Evolutionary conservation across 2,329 filamentous ascomycete species (phyloP), one percentile per base, ranked within the genome.

Genomic region (Microcyclospora tardicrescens): DNA sequence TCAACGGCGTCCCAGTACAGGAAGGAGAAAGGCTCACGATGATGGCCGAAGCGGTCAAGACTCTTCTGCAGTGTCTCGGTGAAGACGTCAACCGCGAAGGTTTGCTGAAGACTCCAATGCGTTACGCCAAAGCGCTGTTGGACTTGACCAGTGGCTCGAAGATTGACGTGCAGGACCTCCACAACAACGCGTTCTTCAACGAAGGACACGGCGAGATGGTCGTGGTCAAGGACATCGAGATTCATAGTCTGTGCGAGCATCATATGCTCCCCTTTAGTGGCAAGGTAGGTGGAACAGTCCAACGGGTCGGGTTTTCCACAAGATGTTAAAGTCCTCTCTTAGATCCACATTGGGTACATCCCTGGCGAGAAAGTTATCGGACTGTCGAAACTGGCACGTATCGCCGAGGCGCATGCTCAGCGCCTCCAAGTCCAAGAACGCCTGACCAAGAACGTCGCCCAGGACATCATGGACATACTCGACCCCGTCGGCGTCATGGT

Each of bases 321-420:
- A n/a, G 28, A n/a, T 37, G 24, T 37, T 31, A 39, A 11, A 13
- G 8, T 24, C 5, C 8, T 8, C 19, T 24, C 19, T 24, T 6
- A 87, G 82, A 94, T 94, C 82, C 89, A 95, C 64, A 94, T 95
- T 52, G 89, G 85, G 39, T 96, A 95, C 62, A 93, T 95, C 47
- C 87, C 87, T 28, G 75, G 78, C 56, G 75, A 83, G 58, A 77
- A 84, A 42, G 84, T 95, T 40, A 84, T 95, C 45, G 87, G 87
- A 36, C 78, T 95, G 40, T 93, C 85, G 30, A 95, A 95, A 60
- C 72, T 95, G 35, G 85, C 86, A 24, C 79, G 87, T 44, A 85
- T 95, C 48, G 87, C 86, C 43, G 85, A 95, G 56, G 87, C 95
- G 81, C 94, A 91, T 63, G 79, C 82, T 32, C 79, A 86, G 38